Conservation (phyloP, 2,329 filamentous ascomycete genomes). For the Raffaelea albimanens region DNA sequence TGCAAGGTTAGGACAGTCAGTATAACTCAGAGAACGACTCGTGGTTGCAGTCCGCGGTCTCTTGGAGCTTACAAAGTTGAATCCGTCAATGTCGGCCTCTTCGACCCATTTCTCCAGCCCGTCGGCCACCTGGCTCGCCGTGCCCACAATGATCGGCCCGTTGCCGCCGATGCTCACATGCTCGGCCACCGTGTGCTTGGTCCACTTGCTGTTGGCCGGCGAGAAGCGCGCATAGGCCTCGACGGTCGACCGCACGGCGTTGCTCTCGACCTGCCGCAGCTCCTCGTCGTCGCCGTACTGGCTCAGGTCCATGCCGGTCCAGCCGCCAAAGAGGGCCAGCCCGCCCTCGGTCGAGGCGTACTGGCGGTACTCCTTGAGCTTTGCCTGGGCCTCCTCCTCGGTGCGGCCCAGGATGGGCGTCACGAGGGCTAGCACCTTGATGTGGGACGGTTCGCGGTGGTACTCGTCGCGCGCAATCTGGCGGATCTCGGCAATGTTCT, state of each 20-base stretch:
- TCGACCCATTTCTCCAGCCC: conserved; percentile 57
- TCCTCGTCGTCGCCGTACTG: conserved; percentile 29
- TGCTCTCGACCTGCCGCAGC: conserved; percentile 28
- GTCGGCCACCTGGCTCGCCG: conserved; percentile 56
- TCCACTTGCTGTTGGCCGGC: conserved; percentile 47
- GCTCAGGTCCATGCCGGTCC: conserved; percentile 50
- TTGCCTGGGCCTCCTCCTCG: conserved; percentile 14
- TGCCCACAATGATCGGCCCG: conserved; percentile 43
- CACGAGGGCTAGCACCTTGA: conserved; percentile 16
- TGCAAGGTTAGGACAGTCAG: no score
- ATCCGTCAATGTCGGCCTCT: conserved; percentile 65
- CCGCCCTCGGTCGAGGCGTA: conserved; percentile 56
- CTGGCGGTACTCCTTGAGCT: conserved; percentile 46
- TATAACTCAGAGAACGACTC: no score
- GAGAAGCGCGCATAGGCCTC: conserved; percentile 9
- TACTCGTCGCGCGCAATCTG: conserved; percentile 28
- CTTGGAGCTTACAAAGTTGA: no score
- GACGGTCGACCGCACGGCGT: conserved; percentile 24
- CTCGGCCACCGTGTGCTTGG: conserved; percentile 59
- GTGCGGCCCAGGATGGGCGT: conserved; percentile 15
- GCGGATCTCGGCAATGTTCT: conserved; percentile 13
- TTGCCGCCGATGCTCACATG: conserved; percentile 20
- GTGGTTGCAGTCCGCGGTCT: no score
- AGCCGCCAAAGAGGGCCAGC: conserved; percentile 62
- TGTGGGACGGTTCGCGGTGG: conserved; percentile 11